These are phyloP conservation scores for Peterozyma toletana DNA, from an alignment of 805 yeast genomes.

Conservation along the genomic window DNA sequence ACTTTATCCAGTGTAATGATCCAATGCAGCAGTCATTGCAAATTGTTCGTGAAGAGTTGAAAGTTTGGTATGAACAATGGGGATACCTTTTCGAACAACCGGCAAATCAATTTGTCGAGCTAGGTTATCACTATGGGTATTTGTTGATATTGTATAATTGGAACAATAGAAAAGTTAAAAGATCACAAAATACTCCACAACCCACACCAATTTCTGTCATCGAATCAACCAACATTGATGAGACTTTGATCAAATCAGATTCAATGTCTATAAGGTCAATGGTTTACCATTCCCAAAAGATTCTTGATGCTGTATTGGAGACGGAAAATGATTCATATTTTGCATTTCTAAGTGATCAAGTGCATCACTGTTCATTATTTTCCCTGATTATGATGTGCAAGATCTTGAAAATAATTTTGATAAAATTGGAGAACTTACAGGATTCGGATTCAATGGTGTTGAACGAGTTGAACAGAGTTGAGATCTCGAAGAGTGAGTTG, in stretches of 20 bases:
- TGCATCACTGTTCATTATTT: slow-evolving; percentile 46
- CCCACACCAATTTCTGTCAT: background rate
- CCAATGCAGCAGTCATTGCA: slow-evolving; percentile 18
- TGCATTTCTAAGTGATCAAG: slow-evolving; percentile 65
- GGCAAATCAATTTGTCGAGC: slow-evolving; percentile 65
- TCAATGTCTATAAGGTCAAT: slow-evolving; percentile 23
- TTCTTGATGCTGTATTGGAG: slow-evolving; percentile 29
- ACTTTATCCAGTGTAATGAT: slow-evolving; percentile 36
- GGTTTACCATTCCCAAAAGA: slow-evolving; percentile 31
- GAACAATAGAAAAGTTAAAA: slow-evolving; percentile 13
- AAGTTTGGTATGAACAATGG: slow-evolving; percentile 64
- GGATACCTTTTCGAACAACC: slow-evolving; percentile 62
- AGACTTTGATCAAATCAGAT: slow-evolving; percentile 8
- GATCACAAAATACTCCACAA: background rate
- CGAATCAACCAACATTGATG: background rate
- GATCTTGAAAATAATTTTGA: slow-evolving; percentile 12
- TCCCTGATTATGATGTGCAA: slow-evolving; percentile 30
- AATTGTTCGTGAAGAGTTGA: slow-evolving; percentile 39
- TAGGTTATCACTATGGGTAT: slow-evolving; percentile 58
- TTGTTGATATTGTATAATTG: slow-evolving; percentile 41
- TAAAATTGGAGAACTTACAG: background rate
- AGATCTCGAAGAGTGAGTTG: slow-evolving; percentile 10
- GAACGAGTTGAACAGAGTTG: slow-evolving; percentile 7
- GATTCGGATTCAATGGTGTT: slow-evolving; percentile 1
- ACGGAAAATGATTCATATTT: slow-evolving; percentile 49